phyloP scores from a whole-genome alignment of 108 stramenopile genomes.

The Cyclostephanos tholiformis region DNA sequence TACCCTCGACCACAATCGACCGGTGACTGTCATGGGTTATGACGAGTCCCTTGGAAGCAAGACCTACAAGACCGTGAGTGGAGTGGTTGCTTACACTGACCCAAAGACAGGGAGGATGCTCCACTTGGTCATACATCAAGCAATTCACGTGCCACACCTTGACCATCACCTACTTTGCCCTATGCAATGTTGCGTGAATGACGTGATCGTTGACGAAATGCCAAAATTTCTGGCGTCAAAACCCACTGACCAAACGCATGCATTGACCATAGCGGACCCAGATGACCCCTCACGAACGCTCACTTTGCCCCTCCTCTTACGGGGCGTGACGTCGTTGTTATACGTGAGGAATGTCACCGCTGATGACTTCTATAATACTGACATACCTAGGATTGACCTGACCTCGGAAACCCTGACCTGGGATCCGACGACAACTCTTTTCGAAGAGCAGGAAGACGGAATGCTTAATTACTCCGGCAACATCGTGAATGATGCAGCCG shows the following conservation, averaged over 20 bases:
- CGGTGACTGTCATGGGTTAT: conserved; percentile 7
- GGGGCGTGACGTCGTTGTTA: conserved; percentile 2
- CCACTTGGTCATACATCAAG: conserved; percentile 15
- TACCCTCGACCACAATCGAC: not conserved
- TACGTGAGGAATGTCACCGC: not conserved
- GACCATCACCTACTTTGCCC: conserved; percentile 33
- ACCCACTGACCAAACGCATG: conserved; percentile 22
- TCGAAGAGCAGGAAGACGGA: conserved; percentile 12
- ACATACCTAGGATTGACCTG: conserved; percentile 3
- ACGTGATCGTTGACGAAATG: conserved; percentile 8
- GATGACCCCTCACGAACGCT: not conserved
- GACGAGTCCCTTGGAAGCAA: not conserved
- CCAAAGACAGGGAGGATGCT: not conserved
- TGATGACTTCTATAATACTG: not conserved
- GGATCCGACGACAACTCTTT: conserved; percentile 9
- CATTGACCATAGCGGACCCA: not conserved
- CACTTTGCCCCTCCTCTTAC: not conserved
- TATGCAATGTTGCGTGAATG: conserved; percentile 32
- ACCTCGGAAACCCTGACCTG: conserved; percentile 9
- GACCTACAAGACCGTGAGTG: conserved; percentile 1
- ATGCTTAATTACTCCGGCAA: conserved; percentile 7
- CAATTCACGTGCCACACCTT: conserved; percentile 17
- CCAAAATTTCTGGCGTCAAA: conserved; percentile 20
- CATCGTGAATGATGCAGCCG: not conserved
- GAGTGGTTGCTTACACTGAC: conserved; percentile 1